phyloP scores from a whole-genome alignment of 208 protist genomes.

The Sergeia podlipaevii region DNA sequence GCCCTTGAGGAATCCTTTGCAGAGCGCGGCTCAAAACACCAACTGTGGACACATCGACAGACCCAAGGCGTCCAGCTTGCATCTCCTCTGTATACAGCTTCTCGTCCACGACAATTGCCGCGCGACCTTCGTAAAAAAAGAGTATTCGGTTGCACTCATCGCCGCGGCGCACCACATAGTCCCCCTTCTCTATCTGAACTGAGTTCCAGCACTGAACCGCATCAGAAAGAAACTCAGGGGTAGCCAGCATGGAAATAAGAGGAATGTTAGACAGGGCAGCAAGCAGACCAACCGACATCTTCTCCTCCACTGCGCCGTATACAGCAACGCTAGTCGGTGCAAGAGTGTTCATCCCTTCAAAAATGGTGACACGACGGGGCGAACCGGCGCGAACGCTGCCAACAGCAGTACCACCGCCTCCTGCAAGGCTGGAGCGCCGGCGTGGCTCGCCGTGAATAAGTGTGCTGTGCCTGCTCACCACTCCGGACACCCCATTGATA shows the following conservation, averaged over 20 bases:
- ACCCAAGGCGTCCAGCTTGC: slow-evolving; percentile 11
- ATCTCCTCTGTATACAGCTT: slow-evolving; percentile 11
- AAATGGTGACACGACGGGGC: slow-evolving; percentile 4
- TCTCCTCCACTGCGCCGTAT: slow-evolving; percentile 8
- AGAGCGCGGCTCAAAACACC: slow-evolving; percentile 3
- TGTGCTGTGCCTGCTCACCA: slow-evolving; percentile 9
- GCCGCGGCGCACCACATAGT: slow-evolving; percentile 43
- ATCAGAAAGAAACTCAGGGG: slow-evolving; percentile 25
- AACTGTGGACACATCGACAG: background rate
- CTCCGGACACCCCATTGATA: slow-evolving; percentile 18
- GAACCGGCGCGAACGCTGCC: slow-evolving; percentile 6
- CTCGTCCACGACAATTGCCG: slow-evolving; percentile 46
- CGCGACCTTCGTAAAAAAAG: slow-evolving; percentile 57
- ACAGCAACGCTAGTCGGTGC: background rate
- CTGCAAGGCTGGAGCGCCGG: background rate
- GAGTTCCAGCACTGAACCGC: slow-evolving; percentile 40
- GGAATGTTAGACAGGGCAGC: slow-evolving; percentile 40
- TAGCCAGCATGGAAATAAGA: slow-evolving; percentile 30
- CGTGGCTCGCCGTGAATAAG: background rate
- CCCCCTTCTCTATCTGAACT: slow-evolving; percentile 30
- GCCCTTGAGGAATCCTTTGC: slow-evolving; percentile 35
- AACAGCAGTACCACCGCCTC: slow-evolving; percentile 3
- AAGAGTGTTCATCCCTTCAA: background rate
- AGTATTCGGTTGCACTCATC: slow-evolving; percentile 77
- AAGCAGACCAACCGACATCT: slow-evolving; percentile 36